A percentile compares a stretch with the other conserved stretches of the same genome.
These are phyloP conservation scores for Raphanus hybrid DNA, from an alignment of 441 rosid genomes.

Conservation along the genomic window DNA sequence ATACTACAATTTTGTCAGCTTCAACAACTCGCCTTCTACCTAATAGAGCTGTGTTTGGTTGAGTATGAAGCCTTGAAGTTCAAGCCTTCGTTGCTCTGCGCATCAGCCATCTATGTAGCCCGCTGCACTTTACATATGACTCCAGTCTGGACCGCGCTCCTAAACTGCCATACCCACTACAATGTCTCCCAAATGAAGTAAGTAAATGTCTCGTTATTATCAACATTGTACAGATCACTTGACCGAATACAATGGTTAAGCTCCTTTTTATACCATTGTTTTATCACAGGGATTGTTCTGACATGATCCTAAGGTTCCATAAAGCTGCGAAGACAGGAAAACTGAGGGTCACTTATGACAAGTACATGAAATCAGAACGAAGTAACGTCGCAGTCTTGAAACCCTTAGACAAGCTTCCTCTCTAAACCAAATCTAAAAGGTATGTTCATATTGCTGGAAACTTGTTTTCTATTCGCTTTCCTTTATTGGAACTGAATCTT, in stretches of 20 bases:
- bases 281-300: slow-evolving; percentile 73
- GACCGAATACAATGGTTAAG: background rate
- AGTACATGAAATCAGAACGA: slow-evolving; percentile 58
- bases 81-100: slow-evolving; percentile 87
- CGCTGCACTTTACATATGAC: slow-evolving; percentile 66
- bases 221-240: slow-evolving; percentile 1
- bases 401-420: slow-evolving; percentile 65
- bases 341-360: slow-evolving; percentile 76
- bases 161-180: slow-evolving; percentile 65
- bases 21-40: slow-evolving; percentile 86
- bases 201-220: slow-evolving; percentile 43
- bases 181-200: slow-evolving; percentile 73
- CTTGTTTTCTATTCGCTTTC: slow-evolving; percentile 10
- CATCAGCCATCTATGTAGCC: slow-evolving; percentile 85
- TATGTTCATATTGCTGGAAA: slow-evolving; percentile 20
- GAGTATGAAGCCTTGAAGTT: slow-evolving; percentile 41
- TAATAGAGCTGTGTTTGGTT: slow-evolving; percentile 80
- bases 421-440: slow-evolving; percentile 22
- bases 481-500: background rate
- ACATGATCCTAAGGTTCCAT: slow-evolving; percentile 77
- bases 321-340: slow-evolving; percentile 64
- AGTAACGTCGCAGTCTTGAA: slow-evolving; percentile 65
- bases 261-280: background rate
- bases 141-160: slow-evolving; percentile 83
- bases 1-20: slow-evolving; percentile 52